Evolutionary conservation across 371 early-diverging fungal genomes (phyloP).

Genomic region (Phascolomyces articulosus): DNA sequence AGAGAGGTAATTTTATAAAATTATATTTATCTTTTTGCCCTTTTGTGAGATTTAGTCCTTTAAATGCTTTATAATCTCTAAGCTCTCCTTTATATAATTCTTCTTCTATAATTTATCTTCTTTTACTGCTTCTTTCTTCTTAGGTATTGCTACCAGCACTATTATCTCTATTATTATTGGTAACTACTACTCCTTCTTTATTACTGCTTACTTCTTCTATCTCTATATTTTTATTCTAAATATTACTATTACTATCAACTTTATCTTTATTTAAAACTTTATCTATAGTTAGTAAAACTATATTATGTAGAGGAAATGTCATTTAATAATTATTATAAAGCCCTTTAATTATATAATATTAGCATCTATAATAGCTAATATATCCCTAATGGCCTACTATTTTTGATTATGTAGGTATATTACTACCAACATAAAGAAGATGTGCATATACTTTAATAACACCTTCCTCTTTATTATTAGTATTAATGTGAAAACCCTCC

Average conservation of each 20-base stretch:
- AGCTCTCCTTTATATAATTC: background rate
- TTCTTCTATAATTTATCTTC: background rate
- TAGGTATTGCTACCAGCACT: background rate
- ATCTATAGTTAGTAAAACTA: no score
- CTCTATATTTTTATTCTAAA: background rate
- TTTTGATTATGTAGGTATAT: background rate
- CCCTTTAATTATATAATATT: conserved; percentile 1
- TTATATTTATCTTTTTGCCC: background rate
- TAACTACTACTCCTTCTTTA: no score
- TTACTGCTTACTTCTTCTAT: no score
- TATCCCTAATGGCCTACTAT: background rate
- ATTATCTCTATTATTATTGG: no score
- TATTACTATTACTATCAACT: no score
- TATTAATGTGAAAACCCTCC: no score
- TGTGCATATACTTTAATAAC: background rate
- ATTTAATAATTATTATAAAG: background rate
- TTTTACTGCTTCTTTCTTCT: background rate
- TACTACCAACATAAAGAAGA: background rate
- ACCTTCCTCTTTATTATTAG: no score
- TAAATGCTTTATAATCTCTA: no score
- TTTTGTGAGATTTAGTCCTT: no score
- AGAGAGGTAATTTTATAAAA: background rate
- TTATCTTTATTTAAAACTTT: no score
- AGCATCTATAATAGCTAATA: background rate
- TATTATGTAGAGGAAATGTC: conserved; percentile 1